Evolutionary conservation across 225 moss, liverwort and hornwort species (phyloP).

Genomic region (Sphagnum contortum): DNA sequence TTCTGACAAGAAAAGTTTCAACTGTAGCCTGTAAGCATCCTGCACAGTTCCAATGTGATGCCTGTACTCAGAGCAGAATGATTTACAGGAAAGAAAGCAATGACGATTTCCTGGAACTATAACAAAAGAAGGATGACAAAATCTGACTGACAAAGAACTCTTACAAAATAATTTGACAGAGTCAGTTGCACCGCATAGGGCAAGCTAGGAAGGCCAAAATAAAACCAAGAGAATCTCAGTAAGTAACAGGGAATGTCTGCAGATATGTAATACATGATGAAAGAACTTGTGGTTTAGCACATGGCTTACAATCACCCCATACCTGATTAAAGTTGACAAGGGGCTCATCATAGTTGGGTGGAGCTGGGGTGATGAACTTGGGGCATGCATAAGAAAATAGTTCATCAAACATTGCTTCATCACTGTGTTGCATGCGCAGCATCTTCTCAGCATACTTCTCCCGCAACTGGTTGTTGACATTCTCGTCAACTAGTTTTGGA

Average conservation of each 20-base stretch:
- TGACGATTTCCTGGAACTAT: no score
- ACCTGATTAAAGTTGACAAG: constrained; percentile 97
- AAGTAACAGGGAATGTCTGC: no score
- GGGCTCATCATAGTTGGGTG: constrained; percentile 92
- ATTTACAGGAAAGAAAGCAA: no score
- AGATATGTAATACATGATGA: no score
- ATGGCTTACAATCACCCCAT: neutral
- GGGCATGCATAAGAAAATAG: constrained; percentile 96
- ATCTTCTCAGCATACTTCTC: constrained; percentile 99
- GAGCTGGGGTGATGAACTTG: constrained; percentile 97
- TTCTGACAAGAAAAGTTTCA: constrained; percentile 97
- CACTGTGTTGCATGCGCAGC: constrained; percentile 95
- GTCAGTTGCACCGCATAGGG: no score
- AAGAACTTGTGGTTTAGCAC: neutral
- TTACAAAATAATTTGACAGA: no score
- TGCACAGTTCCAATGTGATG: constrained; percentile 7
- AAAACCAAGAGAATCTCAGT: no score
- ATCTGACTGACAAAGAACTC: no score
- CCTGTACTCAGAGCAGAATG: no score
- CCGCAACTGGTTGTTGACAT: constrained; percentile 90
- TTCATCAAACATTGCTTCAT: constrained; percentile 92
- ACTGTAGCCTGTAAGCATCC: constrained; percentile 96
- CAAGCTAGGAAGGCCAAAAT: no score
- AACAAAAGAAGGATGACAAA: no score
- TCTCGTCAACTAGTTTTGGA: constrained; percentile 90